Base-by-base conservation (phyloP, 495 filamentous ascomycete genomes). In the Collariella sp. region DNA sequence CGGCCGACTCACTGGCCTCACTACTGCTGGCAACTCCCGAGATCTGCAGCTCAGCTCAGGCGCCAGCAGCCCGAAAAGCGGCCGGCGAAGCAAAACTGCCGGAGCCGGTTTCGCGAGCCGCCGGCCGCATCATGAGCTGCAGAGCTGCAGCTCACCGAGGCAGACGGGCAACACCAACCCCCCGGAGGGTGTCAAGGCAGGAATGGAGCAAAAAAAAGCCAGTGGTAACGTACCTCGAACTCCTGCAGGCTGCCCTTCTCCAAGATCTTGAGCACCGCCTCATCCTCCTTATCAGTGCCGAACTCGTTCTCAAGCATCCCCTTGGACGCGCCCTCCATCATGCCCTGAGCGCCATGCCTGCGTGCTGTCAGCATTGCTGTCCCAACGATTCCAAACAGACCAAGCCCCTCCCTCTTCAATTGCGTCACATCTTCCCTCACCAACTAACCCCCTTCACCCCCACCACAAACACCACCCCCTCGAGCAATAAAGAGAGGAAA, bases 291-390 rank as follows among this genome's bases (percentile, higher is more conserved):
- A 42, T 69, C 57, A 10, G 87, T 91, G 42, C 89, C 89, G 59
- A 98, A 98, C 74, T 98, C 91, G 60, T 82, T 85, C 61, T 91
- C 84, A 3, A 98, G 78, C 22, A 69, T 70, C 15, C 70, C 63
- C 38, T 93, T 87, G 60, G 87, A 88, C 15, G 89, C 89, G 7
- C 68, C 69, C 61, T 96, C 85, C 39, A 87, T 70, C 55, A 83
- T 75, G 46, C 91, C 93, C 66, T 95, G 89, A 11, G 81, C 81
- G 57, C 93, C 91, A 58, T 95, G 89, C 66, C 91, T 97, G 57
- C 62, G 6, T 31, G 5, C 9, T 31, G 26, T 31, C 26, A 31
- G 26, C 9, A 5, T 31, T 31, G 26, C 26, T 31, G 26, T n/a
- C n/a, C n/a, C n/a, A n/a, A n/a, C n/a, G n/a, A n/a, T n/a, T n/a